A percentile compares a stretch with the other conserved stretches of the same genome.
These are phyloP conservation scores for Crithidia brevicula DNA, from an alignment of 208 protist species.

Conservation along the genomic window DNA sequence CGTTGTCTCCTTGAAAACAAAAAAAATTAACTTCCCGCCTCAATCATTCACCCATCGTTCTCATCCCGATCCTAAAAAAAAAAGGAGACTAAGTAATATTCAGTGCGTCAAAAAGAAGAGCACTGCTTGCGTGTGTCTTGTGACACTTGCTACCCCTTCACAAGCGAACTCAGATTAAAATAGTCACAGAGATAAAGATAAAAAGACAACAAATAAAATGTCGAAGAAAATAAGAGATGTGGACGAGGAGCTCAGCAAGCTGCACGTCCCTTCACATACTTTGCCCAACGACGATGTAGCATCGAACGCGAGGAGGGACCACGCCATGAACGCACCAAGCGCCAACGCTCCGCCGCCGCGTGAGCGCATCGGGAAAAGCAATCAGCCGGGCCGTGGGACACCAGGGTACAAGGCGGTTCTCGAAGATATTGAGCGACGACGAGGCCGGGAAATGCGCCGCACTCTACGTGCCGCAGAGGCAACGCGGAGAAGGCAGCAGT, in stretches of 20 bases:
- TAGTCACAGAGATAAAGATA: not conserved
- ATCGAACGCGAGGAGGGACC: not conserved
- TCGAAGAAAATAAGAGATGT: not conserved
- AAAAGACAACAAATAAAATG: constrained; percentile 1
- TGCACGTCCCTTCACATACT: constrained; percentile 20
- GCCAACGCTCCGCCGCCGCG: not conserved
- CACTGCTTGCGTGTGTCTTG: too few species aligned
- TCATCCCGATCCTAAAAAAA: too few species aligned
- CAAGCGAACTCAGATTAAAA: not conserved
- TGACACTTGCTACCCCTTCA: not conserved
- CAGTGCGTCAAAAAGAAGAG: too few species aligned
- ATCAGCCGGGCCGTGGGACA: not conserved
- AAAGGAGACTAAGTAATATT: too few species aligned
- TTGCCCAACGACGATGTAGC: not conserved
- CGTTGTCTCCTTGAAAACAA: too few species aligned
- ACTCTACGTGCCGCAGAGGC: constrained; percentile 8
- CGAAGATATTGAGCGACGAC: constrained; percentile 19
- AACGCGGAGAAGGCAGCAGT: not conserved
- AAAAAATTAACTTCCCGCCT: too few species aligned
- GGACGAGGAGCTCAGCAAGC: constrained; percentile 1
- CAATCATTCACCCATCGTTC: too few species aligned
- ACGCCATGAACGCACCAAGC: not conserved
- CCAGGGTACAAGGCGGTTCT: constrained; percentile 15
- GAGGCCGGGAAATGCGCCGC: constrained; percentile 28
- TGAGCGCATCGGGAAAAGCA: constrained; percentile 5